Evolutionary conservation across 108 stramenopile species (phyloP).

Genomic region (Hondaea fermentalgiana): DNA sequence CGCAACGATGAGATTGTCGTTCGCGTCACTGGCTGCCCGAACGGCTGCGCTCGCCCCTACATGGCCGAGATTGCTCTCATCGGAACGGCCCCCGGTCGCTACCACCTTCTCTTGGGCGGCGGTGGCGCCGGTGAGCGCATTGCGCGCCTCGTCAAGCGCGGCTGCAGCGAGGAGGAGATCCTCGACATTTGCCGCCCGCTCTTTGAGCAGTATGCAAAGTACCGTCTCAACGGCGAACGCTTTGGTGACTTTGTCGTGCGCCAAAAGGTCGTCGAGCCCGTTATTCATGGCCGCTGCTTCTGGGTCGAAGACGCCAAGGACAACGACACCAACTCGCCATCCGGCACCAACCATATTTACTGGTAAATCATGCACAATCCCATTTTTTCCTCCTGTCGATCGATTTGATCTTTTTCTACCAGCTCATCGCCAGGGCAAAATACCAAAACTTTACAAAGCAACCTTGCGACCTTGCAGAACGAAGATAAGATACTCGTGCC

Average conservation of each 20-base stretch:
- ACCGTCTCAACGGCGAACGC: not conserved
- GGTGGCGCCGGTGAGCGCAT: slow-evolving; percentile 79
- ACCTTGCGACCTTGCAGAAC: no score
- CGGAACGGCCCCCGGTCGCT: slow-evolving; percentile 83
- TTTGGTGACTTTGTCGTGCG: slow-evolving; percentile 16
- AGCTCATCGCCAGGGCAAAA: no score
- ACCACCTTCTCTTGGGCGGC: slow-evolving; percentile 92
- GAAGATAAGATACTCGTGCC: no score
- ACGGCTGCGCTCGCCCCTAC: slow-evolving; percentile 95
- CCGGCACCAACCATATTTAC: not conserved
- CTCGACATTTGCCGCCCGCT: not conserved
- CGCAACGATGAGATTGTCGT: slow-evolving; percentile 66
- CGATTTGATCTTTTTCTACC: no score
- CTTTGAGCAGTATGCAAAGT: not conserved
- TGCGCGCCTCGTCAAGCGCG: slow-evolving; percentile 28
- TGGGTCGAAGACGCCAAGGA: not conserved
- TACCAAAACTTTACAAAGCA: no score
- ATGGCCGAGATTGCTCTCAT: slow-evolving; percentile 98
- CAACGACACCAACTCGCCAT: not conserved
- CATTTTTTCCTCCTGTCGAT: no score
- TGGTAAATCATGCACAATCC: not conserved
- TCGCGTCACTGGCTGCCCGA: slow-evolving; percentile 97
- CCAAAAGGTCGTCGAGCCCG: not conserved
- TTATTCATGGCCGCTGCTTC: not conserved
- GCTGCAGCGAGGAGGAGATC: slow-evolving; percentile 8